These are phyloP conservation scores for Prunus armeniaca DNA, from an alignment of 306 rosid species.

Conservation along the genomic window DNA sequence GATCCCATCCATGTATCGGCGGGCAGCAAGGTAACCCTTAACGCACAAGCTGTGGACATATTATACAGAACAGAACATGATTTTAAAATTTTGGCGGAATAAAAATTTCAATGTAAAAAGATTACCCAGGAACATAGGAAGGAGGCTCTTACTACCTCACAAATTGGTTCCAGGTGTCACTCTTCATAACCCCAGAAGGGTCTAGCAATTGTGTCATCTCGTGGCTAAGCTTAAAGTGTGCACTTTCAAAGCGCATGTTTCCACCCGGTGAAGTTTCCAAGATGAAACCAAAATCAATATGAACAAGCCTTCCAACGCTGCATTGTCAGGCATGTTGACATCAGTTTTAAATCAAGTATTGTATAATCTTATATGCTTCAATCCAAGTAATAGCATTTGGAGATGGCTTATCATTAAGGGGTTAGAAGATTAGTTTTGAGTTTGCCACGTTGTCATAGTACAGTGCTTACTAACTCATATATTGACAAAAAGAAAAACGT, in stretches of 20 bases:
- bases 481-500: background rate
- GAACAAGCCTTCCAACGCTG: slow-evolving; percentile 93
- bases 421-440: background rate
- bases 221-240: slow-evolving; percentile 98
- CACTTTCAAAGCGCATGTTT: slow-evolving; percentile 96
- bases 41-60: slow-evolving; percentile 65
- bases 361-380: background rate
- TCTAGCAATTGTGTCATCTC: slow-evolving; percentile 98
- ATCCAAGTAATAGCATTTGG: background rate
- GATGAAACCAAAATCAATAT: slow-evolving; percentile 94
- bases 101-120: background rate
- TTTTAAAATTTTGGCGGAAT: background rate
- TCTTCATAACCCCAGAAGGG: slow-evolving; percentile 92
- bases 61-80: background rate
- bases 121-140: background rate
- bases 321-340: slow-evolving; percentile 33
- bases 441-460: background rate
- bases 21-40: slow-evolving; percentile 95
- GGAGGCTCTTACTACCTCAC: slow-evolving; percentile 53
- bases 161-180: slow-evolving; percentile 93
- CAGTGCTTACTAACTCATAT: background rate
- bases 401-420: background rate
- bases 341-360: slow-evolving; percentile 4
- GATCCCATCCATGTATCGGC: slow-evolving; percentile 83
- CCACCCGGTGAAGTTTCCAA: slow-evolving; percentile 98